Base-by-base conservation (phyloP, 441 rosid genomes). In the Manihot esculenta region DNA sequence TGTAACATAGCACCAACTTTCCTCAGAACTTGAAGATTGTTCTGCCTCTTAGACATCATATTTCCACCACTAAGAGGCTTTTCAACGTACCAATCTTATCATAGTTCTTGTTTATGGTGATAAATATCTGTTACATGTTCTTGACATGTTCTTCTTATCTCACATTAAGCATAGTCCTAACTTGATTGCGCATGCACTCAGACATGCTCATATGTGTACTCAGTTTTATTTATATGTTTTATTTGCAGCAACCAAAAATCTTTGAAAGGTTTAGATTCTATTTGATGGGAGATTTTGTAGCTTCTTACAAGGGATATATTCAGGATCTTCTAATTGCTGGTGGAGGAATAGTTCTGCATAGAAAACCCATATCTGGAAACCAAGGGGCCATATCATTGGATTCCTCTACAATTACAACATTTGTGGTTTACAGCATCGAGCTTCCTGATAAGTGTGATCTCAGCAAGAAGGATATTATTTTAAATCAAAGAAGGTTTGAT, bases 321-420 rank as follows among this genome's bases (percentile, higher is more conserved):
- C 92, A 88, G 80, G 99, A 90, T 68, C 83, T 92, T 67, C 64
- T 85, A 26, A 60, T 77, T 67, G 86, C 91, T 65, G 95, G 88
- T 12, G 95, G 95, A 57, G 97, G 97, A 65, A 78, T 80, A 53
- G 74, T 88, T 65, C 76, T 90, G 66, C 88, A 85, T 42, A 84
- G 99, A 69, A 81, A 86, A 62, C 97, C 97, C 24, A 74, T 88
- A 65, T 49, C 84, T 60, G 78, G 72, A 38, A 79, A 35, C 17
- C 74, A 68, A 11, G 75, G 51, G 21, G 65, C 20, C 38, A 60
- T 44, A 18, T 27, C 26, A n/a, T 49, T 77, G 18, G 72, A 35
- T 65, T 71, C 73, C 27, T 61, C 79, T 65, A 24, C 54, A 23
- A 27, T 74, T 63, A 79, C 85, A 54, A 83, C 89, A 48, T 87